A percentile compares a stretch with the other conserved stretches of the same genome.
Evolutionary conservation across 768 basidiomycete genomes (phyloP).

Genomic region (Lactifluus rugatus): DNA sequence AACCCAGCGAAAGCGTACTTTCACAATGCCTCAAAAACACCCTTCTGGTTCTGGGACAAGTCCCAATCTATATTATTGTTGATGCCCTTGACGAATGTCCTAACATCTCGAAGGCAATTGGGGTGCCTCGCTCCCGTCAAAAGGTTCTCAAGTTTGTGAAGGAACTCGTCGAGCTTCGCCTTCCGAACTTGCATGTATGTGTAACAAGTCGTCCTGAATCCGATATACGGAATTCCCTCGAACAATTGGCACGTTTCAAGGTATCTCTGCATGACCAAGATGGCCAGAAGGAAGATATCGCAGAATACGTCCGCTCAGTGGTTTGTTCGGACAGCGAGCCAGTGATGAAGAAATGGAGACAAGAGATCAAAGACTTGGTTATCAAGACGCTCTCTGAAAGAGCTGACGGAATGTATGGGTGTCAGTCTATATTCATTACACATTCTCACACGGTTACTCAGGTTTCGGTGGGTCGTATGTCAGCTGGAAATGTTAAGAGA

Average conservation of each 20-base stretch:
- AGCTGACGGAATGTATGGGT: not conserved
- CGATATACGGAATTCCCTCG: not conserved
- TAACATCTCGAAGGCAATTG: not conserved
- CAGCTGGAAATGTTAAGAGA: not conserved
- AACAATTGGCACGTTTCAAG: not conserved
- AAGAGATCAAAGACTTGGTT: not conserved
- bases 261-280: not conserved
- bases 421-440: not conserved
- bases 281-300: not conserved
- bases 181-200: not conserved
- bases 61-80: not conserved
- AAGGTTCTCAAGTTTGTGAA: not conserved
- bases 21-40: not conserved
- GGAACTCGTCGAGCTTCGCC: not conserved
- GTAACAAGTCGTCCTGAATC: not conserved
- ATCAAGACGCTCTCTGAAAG: not conserved
- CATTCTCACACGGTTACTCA: not conserved
- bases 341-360: not conserved
- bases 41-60: not conserved
- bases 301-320: not conserved
- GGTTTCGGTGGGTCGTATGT: not conserved
- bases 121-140: not conserved
- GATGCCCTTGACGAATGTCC: not conserved
- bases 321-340: slow-evolving; percentile 24
- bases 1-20: not conserved